A percentile compares a stretch with the other conserved stretches of the same genome.
phyloP scores from a whole-genome alignment of 1,284 basidiomycete species.

The Austropuccinia psidii region DNA sequence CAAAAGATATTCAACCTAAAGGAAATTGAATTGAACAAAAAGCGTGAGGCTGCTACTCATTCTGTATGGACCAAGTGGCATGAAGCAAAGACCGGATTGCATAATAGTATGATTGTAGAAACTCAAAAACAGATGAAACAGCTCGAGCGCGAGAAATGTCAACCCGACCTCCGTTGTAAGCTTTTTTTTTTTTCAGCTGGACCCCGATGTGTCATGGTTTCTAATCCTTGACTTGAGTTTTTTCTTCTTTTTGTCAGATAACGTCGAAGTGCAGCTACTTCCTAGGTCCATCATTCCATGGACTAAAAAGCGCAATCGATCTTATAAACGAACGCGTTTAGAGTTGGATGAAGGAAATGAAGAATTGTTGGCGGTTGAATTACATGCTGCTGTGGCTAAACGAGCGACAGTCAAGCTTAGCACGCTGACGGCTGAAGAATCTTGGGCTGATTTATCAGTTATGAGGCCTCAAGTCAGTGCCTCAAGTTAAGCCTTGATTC shows the following conservation, averaged over 20 bases:
- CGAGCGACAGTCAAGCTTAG: conserved; percentile 23
- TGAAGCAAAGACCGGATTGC: conserved; percentile 30
- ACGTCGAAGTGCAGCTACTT: conserved; percentile 36
- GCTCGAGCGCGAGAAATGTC: conserved; percentile 26
- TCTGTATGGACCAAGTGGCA: conserved; percentile 36
- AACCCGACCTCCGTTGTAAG: conserved; percentile 34
- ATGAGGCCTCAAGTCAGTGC: conserved; percentile 36
- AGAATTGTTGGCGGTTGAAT: conserved; percentile 24
- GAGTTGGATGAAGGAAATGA: conserved; percentile 19
- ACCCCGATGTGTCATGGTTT: no score
- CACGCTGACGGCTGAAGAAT: conserved; percentile 29
- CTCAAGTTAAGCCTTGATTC: background rate
- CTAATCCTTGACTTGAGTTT: background rate
- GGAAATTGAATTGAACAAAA: conserved; percentile 33
- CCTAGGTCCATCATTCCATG: conserved; percentile 33
- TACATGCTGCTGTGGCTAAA: conserved; percentile 25
- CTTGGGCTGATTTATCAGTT: conserved; percentile 27
- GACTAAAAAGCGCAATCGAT: background rate
- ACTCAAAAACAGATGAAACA: conserved; percentile 29
- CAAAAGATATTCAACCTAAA: conserved; percentile 34
- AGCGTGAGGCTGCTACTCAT: conserved; percentile 29
- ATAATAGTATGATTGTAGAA: conserved; percentile 21
- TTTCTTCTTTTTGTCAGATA: conserved; percentile 25
- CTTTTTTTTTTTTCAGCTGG: background rate
- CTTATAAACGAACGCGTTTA: conserved; percentile 26